Percentiles rank a stretch among this genome's conserved stretches.
Conservation (phyloP, 169 alveolate genomes). For the Eimeria maxima region DNA sequence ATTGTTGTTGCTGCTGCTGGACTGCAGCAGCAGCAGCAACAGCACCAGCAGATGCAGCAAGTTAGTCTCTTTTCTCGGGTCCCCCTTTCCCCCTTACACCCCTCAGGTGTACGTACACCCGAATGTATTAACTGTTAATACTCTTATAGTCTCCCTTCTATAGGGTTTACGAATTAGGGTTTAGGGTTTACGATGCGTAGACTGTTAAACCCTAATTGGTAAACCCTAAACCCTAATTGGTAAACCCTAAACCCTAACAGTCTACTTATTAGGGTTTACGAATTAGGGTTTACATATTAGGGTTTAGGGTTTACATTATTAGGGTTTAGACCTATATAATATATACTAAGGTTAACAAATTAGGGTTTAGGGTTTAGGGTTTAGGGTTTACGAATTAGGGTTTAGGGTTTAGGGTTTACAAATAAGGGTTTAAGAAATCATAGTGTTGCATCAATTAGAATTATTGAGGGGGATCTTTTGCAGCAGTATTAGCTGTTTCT, state of each 20-base stretch:
- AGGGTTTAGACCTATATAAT: neutral
- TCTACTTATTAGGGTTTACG: neutral
- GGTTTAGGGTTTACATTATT: conserved; percentile 1
- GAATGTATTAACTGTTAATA: neutral
- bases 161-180: neutral
- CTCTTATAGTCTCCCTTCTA: neutral
- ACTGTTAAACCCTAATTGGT: too few species aligned
- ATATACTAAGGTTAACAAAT: too few species aligned
- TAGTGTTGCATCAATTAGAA: too few species aligned
- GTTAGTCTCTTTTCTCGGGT: neutral
- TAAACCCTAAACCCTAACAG: neutral
- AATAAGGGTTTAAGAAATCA: too few species aligned
- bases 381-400: conserved; percentile 10
- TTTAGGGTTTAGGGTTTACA: neutral
- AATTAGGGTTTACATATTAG: neutral
- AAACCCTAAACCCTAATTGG: too few species aligned
- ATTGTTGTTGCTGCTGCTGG: neutral
- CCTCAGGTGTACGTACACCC: too few species aligned
- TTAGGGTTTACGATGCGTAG: neutral
- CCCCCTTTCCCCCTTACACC: neutral
- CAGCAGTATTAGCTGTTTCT: neutral
- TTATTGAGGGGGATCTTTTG: too few species aligned
- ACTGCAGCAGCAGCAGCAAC: too few species aligned
- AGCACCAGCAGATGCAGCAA: too few species aligned
- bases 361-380: conserved; percentile 46